A percentile compares a stretch with the other conserved stretches of the same genome.
These are phyloP conservation scores for Physocladia obscura DNA, from an alignment of 192 early-diverging fungal species.

Conservation along the genomic window DNA sequence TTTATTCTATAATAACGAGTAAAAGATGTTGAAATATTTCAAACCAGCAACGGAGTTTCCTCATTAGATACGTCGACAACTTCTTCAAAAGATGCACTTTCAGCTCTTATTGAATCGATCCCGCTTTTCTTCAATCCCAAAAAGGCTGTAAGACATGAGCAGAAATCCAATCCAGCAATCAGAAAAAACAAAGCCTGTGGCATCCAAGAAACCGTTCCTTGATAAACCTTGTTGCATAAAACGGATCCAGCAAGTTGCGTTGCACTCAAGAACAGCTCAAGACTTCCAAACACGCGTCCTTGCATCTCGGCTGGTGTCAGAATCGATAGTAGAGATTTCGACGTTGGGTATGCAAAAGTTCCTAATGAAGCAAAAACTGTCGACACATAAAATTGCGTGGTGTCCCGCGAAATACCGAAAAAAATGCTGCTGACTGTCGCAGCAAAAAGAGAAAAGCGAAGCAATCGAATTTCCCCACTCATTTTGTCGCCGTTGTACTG, in stretches of 20 bases:
- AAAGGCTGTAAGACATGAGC: neutral
- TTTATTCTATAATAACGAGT: too few relatives aligned
- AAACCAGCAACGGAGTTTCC: too few relatives aligned
- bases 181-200: conserved; percentile 13
- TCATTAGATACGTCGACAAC: too few relatives aligned
- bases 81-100: too few relatives aligned
- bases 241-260: conserved; percentile 2
- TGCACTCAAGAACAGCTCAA: neutral
- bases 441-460: too few relatives aligned
- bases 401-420: too few relatives aligned
- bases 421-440: too few relatives aligned
- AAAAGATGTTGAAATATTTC: too few relatives aligned
- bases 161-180: neutral
- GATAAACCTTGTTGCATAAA: neutral
- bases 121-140: neutral
- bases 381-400: too few relatives aligned
- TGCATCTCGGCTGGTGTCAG: conserved; percentile 1
- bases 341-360: neutral
- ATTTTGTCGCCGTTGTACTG: too few relatives aligned
- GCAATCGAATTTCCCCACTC: too few relatives aligned
- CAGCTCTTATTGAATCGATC: neutral
- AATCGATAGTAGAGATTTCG: neutral
- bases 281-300: conserved; percentile 1
- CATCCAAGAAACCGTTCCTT: neutral
- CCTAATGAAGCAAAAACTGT: too few relatives aligned